phyloP scores from a whole-genome alignment of 176 grass and related monocot genomes.

The Aechmea fasciata region DNA sequence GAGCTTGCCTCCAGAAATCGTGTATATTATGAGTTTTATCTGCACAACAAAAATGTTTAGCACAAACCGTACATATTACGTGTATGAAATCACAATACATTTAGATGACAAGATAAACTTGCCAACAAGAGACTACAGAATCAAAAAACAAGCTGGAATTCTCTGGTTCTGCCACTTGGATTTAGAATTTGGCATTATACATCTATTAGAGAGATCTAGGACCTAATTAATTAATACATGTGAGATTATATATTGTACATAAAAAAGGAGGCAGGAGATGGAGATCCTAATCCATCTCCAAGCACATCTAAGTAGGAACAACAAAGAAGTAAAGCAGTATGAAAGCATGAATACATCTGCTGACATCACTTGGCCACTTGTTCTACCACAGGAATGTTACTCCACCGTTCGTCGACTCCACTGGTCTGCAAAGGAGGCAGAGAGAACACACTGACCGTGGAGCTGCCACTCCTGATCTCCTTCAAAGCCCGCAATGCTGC shows the following conservation, averaged over 20 bases:
- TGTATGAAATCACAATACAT: neutral
- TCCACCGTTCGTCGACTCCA: neutral
- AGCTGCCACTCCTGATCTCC: slow-evolving; percentile 81
- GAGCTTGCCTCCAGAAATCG: too few species aligned
- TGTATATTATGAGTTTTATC: too few species aligned
- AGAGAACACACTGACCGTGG: slow-evolving; percentile 69
- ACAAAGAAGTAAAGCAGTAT: neutral
- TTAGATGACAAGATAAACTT: neutral
- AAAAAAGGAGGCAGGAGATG: neutral
- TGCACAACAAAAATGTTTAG: neutral
- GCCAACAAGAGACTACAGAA: neutral
- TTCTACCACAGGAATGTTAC: neutral
- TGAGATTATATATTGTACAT: neutral
- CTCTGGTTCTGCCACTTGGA: neutral
- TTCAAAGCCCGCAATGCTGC: slow-evolving; percentile 75
- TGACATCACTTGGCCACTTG: neutral
- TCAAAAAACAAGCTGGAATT: neutral
- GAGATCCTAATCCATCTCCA: neutral
- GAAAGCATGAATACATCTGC: neutral
- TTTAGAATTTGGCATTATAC: neutral
- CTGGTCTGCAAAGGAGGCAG: slow-evolving; percentile 49
- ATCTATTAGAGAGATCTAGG: neutral
- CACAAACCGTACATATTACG: neutral
- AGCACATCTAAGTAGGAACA: neutral
- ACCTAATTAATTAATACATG: neutral